These are phyloP conservation scores for Inosperma sp. DNA, from an alignment of 768 basidiomycete genomes.

Conservation along the genomic window DNA sequence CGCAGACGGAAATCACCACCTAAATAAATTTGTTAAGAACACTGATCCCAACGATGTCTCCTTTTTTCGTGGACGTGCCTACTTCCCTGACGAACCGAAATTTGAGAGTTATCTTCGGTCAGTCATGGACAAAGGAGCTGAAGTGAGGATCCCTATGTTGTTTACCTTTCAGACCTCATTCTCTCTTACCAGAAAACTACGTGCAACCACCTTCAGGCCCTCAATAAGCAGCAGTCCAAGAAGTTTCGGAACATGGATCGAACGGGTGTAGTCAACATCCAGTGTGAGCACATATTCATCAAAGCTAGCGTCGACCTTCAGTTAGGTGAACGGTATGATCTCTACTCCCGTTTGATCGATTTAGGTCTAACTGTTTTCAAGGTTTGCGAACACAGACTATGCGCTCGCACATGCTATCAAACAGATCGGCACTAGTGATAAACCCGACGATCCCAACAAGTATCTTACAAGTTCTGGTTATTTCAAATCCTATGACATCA, in stretches of 20 bases:
- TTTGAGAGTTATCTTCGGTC: too few relatives aligned
- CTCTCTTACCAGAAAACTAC: conserved; percentile 15
- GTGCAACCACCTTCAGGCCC: conserved; percentile 23
- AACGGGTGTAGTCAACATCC: conserved; percentile 23
- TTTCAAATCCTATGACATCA: conserved; percentile 24
- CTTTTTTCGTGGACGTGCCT: too few relatives aligned
- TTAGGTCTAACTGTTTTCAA: background rate
- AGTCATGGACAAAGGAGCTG: too few relatives aligned
- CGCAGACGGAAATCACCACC: too few relatives aligned
- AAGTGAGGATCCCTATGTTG: too few relatives aligned
- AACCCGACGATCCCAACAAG: background rate
- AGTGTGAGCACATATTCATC: conserved; percentile 25
- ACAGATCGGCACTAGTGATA: background rate
- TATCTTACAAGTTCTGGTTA: background rate
- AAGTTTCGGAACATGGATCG: conserved; percentile 27
- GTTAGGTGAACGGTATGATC: conserved; percentile 24
- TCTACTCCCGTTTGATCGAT: background rate
- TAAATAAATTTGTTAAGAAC: too few relatives aligned
- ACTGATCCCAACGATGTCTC: too few relatives aligned
- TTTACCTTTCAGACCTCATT: too few relatives aligned
- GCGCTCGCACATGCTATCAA: conserved; percentile 16
- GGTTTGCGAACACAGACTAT: conserved; percentile 22
- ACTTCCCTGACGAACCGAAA: too few relatives aligned
- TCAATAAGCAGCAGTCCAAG: conserved; percentile 24
- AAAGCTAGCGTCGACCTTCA: conserved; percentile 26